phyloP scores from a whole-genome alignment of 306 rosid genomes.

The Hippophae rhamnoides region DNA sequence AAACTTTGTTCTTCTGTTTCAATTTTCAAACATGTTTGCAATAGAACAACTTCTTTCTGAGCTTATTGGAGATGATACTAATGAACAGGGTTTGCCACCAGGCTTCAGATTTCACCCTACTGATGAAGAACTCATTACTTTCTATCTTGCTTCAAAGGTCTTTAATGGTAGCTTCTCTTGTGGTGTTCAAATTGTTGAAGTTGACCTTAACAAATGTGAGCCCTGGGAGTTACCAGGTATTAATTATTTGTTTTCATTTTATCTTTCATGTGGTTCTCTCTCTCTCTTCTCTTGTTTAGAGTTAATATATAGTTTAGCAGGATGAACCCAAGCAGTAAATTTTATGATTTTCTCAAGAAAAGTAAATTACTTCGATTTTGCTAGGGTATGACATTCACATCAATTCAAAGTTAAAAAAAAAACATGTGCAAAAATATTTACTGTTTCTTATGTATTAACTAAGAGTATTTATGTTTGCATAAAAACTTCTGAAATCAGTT shows the following conservation, averaged over 20 bases:
- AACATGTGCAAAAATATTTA: no score
- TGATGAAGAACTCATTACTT: constrained; percentile 69
- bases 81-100: constrained; percentile 63
- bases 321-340: no score
- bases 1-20: constrained; percentile 5
- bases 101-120: constrained; percentile 86
- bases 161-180: constrained; percentile 22
- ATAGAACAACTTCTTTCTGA: constrained; percentile 50
- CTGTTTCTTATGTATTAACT: no score
- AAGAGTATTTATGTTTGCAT: no score
- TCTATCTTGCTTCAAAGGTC: constrained; percentile 57
- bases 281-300: background rate
- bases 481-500: no score
- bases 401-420: no score
- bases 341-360: no score
- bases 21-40: constrained; percentile 19
- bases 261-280: background rate
- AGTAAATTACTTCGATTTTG: no score
- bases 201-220: constrained; percentile 68
- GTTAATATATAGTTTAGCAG: no score
- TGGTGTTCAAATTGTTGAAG: constrained; percentile 47
- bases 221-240: constrained; percentile 88
- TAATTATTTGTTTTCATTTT: background rate
- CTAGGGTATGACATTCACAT: no score
- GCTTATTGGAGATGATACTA: constrained; percentile 37